phyloP scores from a whole-genome alignment of 768 basidiomycete genomes.

The Rubroboletus satanas region DNA sequence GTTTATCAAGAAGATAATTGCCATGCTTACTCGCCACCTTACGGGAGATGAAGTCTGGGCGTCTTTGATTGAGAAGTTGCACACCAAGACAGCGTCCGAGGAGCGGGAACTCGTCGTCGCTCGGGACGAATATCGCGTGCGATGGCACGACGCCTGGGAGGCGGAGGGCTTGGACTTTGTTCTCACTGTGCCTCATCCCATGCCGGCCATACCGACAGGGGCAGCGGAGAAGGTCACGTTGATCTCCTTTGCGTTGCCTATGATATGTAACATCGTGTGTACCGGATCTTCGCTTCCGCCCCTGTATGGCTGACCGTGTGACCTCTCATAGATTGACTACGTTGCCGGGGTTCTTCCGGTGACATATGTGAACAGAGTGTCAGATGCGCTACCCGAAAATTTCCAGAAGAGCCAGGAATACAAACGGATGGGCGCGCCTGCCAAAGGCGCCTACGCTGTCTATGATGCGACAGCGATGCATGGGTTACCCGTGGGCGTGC shows the following conservation, averaged over 20 bases:
- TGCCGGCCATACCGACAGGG: constrained; percentile 38
- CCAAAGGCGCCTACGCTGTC: constrained; percentile 44
- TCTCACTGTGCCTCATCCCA: constrained; percentile 37
- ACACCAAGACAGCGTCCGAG: constrained; percentile 26
- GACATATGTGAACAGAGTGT: constrained; percentile 43
- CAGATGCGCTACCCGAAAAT: constrained; percentile 36
- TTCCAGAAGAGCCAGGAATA: constrained; percentile 27
- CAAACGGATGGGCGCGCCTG: constrained; percentile 40
- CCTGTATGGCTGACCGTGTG: neutral
- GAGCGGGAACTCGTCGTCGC: constrained; percentile 29
- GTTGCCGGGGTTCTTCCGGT: constrained; percentile 59
- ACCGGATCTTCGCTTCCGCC: neutral
- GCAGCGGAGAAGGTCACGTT: constrained; percentile 34
- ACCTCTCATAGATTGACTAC: constrained; percentile 44
- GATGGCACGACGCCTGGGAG: constrained; percentile 39
- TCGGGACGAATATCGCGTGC: constrained; percentile 21
- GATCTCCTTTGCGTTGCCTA: constrained; percentile 31
- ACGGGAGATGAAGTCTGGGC: constrained; percentile 26
- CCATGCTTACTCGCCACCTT: constrained; percentile 35
- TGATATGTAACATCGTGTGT: constrained; percentile 46
- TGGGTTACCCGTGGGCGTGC: constrained; percentile 65
- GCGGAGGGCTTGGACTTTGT: constrained; percentile 39
- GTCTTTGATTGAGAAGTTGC: constrained; percentile 35
- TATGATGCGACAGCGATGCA: constrained; percentile 64
- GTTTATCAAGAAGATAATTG: constrained; percentile 42